phyloP scores from a whole-genome alignment of 2,329 filamentous ascomycete genomes.

The Sporothrix humicola region DNA sequence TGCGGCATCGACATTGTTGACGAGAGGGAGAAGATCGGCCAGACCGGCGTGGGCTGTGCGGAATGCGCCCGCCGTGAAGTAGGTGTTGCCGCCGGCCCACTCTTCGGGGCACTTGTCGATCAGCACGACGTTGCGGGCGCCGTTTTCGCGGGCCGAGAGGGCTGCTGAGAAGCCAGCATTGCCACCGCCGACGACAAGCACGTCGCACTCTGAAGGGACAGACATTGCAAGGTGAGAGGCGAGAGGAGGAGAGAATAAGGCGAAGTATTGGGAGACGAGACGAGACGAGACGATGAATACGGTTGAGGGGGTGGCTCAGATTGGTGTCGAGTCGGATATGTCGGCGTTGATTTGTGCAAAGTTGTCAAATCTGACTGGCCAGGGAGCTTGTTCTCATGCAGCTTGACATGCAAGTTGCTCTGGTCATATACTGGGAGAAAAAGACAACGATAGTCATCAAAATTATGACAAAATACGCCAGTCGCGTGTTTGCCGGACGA shows the following conservation, averaged over 20 bases:
- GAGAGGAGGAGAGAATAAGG: not conserved
- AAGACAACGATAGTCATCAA: not conserved
- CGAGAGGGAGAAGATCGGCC: conserved; percentile 62
- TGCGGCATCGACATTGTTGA: conserved; percentile 61
- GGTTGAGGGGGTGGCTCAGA: not conserved
- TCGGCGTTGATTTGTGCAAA: not conserved
- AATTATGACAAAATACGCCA: not conserved
- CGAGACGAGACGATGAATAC: not conserved
- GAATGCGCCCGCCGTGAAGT: conserved; percentile 69
- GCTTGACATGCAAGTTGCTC: not conserved
- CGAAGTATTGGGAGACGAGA: not conserved
- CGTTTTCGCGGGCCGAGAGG: conserved; percentile 58
- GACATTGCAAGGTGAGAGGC: not conserved
- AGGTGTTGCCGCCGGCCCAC: conserved; percentile 68
- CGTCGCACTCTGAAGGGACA: conserved; percentile 44
- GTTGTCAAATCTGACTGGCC: not conserved
- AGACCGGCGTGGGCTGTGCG: conserved; percentile 63
- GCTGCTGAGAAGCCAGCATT: conserved; percentile 69
- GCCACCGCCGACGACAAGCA: conserved; percentile 65
- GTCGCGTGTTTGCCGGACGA: not conserved
- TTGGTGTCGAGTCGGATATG: not conserved
- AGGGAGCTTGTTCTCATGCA: not conserved
- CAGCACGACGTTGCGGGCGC: conserved; percentile 55
- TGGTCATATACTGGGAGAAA: not conserved
- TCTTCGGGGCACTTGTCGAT: conserved; percentile 64